These are phyloP conservation scores for Periconia sp. DNA, from an alignment of 2,329 filamentous ascomycete species.

Conservation along the genomic window DNA sequence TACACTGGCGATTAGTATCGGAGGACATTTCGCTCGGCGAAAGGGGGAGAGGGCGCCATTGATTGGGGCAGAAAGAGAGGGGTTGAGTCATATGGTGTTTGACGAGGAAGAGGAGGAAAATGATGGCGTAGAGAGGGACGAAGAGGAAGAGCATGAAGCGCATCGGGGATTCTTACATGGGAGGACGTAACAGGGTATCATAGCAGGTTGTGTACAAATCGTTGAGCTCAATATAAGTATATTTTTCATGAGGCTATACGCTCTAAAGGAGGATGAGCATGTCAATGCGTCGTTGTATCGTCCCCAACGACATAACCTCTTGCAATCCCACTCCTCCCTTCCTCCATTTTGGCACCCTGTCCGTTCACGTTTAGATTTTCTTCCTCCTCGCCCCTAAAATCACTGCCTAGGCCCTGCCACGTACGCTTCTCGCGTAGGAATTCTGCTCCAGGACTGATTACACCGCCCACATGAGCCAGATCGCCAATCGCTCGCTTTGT, in stretches of 20 bases:
- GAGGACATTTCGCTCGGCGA: slow-evolving; percentile 53
- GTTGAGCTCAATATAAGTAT: no score
- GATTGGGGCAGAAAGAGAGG: slow-evolving; percentile 57
- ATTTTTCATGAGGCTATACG: no score
- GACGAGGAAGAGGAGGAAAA: slow-evolving; percentile 36
- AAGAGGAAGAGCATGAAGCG: slow-evolving; percentile 16
- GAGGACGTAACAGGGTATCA: slow-evolving; percentile 1
- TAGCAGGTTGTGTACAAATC: no score
- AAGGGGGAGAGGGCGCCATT: slow-evolving; percentile 58
- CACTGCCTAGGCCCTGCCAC: slow-evolving; percentile 90
- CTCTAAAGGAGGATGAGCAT: no score
- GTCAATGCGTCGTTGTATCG: slow-evolving; percentile 31
- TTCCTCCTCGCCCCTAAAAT: slow-evolving; percentile 71
- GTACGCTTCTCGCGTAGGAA: slow-evolving; percentile 81
- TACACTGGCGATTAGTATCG: slow-evolving; percentile 57
- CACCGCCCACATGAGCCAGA: slow-evolving; percentile 79
- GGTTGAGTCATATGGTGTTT: slow-evolving; percentile 58
- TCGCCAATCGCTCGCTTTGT: slow-evolving; percentile 71
- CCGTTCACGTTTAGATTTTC: slow-evolving; percentile 53
- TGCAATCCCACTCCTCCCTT: slow-evolving; percentile 86
- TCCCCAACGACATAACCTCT: slow-evolving; percentile 83
- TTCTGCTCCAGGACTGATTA: slow-evolving; percentile 90
- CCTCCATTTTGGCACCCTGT: slow-evolving; percentile 72
- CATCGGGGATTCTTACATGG: background rate
- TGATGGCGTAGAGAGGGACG: slow-evolving; percentile 44